Conservation (phyloP, 1,284 basidiomycete genomes). For the Ganoderma lingzhi region DNA sequence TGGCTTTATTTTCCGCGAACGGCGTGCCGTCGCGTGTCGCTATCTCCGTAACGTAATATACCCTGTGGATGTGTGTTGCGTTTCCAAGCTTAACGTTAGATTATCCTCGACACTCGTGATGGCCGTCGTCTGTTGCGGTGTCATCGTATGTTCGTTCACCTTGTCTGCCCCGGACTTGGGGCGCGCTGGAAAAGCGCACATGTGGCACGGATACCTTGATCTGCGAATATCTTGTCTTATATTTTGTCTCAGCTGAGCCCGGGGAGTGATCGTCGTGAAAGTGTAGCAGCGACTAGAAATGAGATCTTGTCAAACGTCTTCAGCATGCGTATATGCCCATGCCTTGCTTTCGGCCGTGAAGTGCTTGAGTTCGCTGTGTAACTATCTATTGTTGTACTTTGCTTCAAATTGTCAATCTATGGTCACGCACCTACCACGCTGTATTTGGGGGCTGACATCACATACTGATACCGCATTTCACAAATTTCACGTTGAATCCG, state of each 20-base stretch:
- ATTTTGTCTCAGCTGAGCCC: not conserved
- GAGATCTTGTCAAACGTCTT: not conserved
- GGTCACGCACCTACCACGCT: too few relatives aligned
- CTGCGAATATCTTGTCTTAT: not conserved
- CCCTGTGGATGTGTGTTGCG: conserved; percentile 31
- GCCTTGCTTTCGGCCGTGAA: too few relatives aligned
- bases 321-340: too few relatives aligned
- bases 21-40: conserved; percentile 24
- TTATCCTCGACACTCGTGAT: not conserved
- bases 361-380: too few relatives aligned
- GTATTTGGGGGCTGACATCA: too few relatives aligned
- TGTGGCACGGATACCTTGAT: not conserved
- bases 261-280: not conserved
- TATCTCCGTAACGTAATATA: conserved; percentile 30
- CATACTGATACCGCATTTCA: not conserved
- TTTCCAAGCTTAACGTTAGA: conserved; percentile 8
- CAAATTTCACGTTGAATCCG: not conserved
- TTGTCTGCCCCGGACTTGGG: not conserved
- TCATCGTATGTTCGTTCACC: conserved; percentile 4
- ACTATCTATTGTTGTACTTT: too few relatives aligned
- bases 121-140: not conserved
- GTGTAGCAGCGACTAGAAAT: not conserved
- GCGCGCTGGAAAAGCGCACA: not conserved
- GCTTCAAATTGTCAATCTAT: too few relatives aligned
- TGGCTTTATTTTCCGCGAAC: conserved; percentile 24